phyloP scores from a whole-genome alignment of 2,329 filamentous ascomycete species.

The Paecilomyces fulvus region DNA sequence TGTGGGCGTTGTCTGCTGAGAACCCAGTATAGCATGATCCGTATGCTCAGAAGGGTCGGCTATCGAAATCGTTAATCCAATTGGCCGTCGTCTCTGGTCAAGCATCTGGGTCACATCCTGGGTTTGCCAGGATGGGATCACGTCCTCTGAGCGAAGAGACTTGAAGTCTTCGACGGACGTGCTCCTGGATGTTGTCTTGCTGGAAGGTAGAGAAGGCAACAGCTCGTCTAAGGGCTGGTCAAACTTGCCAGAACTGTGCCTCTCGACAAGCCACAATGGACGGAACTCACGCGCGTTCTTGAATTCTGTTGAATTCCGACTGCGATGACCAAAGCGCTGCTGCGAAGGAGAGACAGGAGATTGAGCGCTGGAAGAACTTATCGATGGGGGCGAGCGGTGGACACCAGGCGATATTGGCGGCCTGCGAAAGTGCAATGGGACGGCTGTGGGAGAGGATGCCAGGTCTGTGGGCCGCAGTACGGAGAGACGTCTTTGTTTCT shows the following conservation, averaged over 20 bases:
- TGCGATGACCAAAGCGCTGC: conserved; percentile 33
- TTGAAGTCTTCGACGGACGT: conserved; percentile 38
- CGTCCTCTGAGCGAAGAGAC: conserved; percentile 17
- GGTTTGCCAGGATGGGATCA: conserved; percentile 20
- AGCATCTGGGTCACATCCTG: conserved; percentile 17
- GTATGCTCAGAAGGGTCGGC: conserved; percentile 20
- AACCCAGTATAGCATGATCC: conserved; percentile 47
- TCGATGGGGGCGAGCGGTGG: conserved; percentile 26
- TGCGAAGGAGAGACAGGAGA: conserved; percentile 32
- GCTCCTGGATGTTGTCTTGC: conserved; percentile 40
- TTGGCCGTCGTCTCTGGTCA: conserved; percentile 16
- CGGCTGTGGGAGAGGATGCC: conserved; percentile 41
- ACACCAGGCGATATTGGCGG: conserved; percentile 39
- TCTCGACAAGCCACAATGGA: conserved; percentile 75
- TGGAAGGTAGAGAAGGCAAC: conserved; percentile 44
- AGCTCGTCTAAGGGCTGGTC: conserved; percentile 32
- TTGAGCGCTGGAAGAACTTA: conserved; percentile 26
- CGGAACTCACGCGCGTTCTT: conserved; percentile 58
- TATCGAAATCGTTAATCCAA: conserved; percentile 26
- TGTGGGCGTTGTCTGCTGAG: conserved; percentile 61
- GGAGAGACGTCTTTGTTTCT: conserved; percentile 23
- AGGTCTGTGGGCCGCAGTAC: conserved; percentile 17
- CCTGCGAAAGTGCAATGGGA: conserved; percentile 49
- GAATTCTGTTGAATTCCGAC: conserved; percentile 45
- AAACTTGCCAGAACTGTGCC: conserved; percentile 38